phyloP scores from a whole-genome alignment of 805 yeast genomes.

The Torulaspora gathmanii region DNA sequence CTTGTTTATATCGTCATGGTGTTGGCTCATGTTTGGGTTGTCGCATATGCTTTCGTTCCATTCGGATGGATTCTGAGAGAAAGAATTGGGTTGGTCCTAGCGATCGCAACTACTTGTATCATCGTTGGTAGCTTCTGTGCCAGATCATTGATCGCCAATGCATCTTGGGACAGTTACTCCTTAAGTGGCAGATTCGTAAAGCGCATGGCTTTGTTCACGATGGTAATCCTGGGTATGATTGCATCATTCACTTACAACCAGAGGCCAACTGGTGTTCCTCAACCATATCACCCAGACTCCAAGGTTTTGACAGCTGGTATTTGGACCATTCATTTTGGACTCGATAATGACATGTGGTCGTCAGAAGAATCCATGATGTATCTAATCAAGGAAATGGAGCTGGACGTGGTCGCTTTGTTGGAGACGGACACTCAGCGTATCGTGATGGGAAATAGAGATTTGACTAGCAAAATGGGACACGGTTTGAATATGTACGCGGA shows the following conservation, averaged over 20 bases:
- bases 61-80: constrained; percentile 86
- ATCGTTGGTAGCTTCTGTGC: constrained; percentile 45
- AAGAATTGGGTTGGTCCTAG: constrained; percentile 72
- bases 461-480: constrained; percentile 86
- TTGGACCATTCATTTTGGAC: constrained; percentile 97
- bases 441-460: constrained; percentile 91
- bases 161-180: background rate
- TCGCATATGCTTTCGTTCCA: constrained; percentile 98
- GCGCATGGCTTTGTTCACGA: constrained; percentile 16
- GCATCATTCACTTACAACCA: constrained; percentile 24
- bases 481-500: constrained; percentile 93
- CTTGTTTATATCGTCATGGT: constrained; percentile 50
- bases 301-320: constrained; percentile 87
- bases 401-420: constrained; percentile 84
- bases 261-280: constrained; percentile 46
- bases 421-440: constrained; percentile 93
- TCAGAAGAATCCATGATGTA: constrained; percentile 85
- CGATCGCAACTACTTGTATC: constrained; percentile 49
- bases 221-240: constrained; percentile 17
- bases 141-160: background rate
- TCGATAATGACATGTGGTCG: constrained; percentile 98
- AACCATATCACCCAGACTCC: constrained; percentile 62
- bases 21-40: constrained; percentile 91
- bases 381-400: constrained; percentile 75
- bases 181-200: constrained; percentile 17